phyloP scores from a whole-genome alignment of 495 filamentous ascomycete species.

The Tricharina praecox region DNA sequence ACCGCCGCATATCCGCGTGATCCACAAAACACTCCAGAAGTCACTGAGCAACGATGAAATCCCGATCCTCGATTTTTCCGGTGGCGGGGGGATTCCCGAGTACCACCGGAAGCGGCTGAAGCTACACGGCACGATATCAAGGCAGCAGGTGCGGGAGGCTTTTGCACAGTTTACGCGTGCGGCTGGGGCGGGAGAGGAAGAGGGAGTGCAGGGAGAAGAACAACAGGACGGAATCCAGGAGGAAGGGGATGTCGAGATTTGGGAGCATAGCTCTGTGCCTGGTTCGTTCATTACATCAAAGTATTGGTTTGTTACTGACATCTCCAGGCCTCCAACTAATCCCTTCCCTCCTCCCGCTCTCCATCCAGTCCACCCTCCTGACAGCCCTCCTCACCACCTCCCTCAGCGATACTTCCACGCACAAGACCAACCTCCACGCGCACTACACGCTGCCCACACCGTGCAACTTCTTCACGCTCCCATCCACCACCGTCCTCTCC shows the following conservation, averaged over 20 bases:
- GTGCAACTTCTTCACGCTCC: constrained; percentile 29
- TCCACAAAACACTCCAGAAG: constrained; percentile 23
- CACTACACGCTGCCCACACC: constrained; percentile 47
- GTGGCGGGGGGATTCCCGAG: neutral
- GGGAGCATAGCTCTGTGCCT: constrained; percentile 17
- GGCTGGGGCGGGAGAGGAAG: neutral
- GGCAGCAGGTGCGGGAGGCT: neutral
- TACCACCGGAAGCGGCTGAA: constrained; percentile 11
- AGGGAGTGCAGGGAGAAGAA: neutral
- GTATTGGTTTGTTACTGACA: constrained; percentile 7
- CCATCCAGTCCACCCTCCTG: constrained; percentile 26
- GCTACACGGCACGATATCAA: constrained; percentile 1
- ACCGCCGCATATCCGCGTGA: constrained; percentile 12
- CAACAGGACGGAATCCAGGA: no score
- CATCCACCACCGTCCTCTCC: constrained; percentile 28
- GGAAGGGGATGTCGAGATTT: constrained; percentile 11
- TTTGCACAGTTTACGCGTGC: constrained; percentile 10
- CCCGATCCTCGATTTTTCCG: constrained; percentile 12
- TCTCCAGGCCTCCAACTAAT: constrained; percentile 14
- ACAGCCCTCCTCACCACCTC: constrained; percentile 12
- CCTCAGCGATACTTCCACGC: constrained; percentile 35
- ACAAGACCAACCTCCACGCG: constrained; percentile 31
- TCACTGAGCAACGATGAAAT: constrained; percentile 4
- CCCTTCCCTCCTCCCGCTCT: constrained; percentile 34
- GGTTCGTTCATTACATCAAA: constrained; percentile 6